Evolutionary conservation across 495 filamentous ascomycete genomes (phyloP).

Genomic region (Neurospora sp.): DNA sequence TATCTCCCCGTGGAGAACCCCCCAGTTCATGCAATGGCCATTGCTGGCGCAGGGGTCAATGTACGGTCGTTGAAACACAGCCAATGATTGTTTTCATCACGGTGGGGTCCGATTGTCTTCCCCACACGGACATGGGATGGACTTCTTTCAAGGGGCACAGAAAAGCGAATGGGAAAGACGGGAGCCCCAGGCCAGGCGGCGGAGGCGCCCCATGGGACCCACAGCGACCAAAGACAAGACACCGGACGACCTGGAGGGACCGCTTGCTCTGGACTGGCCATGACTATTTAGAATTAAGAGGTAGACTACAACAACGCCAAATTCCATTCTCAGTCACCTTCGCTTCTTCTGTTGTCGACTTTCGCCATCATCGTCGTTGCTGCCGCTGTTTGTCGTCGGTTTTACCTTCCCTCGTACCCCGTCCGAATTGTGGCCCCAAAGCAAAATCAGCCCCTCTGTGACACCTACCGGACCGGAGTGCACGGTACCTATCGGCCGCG

Average conservation of each 20-base stretch:
- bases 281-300: not conserved
- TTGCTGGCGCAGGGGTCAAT: not conserved
- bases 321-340: not conserved
- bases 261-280: not conserved
- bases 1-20: slow-evolving; percentile 5
- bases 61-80: not conserved
- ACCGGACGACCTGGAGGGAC: not conserved
- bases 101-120: not conserved
- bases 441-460: not conserved
- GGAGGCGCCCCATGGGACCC: not conserved
- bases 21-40: not conserved
- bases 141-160: not conserved
- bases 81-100: not conserved
- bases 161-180: not conserved
- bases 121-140: slow-evolving; percentile 1
- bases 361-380: not conserved
- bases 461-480: not conserved
- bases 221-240: not conserved
- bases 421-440: not conserved
- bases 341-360: not conserved
- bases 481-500: not conserved
- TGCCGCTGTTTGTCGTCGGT: not conserved
- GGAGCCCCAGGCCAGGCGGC: not conserved
- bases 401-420: not conserved
- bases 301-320: not conserved